Evolutionary conservation across 1,139 yeast genomes (phyloP), one percentile per base, ranked within the genome.

Genomic region (Suhomyces bribrorum): DNA sequence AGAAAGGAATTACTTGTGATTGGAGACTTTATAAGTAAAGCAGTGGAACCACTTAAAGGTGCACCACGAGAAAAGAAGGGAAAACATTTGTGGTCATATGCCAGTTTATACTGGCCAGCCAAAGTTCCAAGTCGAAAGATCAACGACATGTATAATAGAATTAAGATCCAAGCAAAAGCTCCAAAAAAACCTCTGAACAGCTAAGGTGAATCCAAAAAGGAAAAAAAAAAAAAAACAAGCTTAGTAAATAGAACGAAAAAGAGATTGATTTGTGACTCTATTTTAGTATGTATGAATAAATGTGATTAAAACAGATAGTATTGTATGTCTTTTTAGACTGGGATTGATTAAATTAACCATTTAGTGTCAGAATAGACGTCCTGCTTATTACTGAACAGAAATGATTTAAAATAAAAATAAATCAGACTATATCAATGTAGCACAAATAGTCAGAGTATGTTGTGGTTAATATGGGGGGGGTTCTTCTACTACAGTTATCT

Each of bases 61-160:
- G 34, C 38, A 16, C 41, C 43, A 20, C 58, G 54, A 13, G 64
- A 62, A 14, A 58, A 62, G 34, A 67, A 61, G 23, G 75, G 70
- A 50, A 82, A 78, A 57, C 96, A 90, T 53, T 67, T 92, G 43
- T 92, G 99, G 98, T 78, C 87, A 16, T 87, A 85, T 61, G 95
- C 97, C 7, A 77, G 94, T 26, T 77, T 80, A 44, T 92, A 85
- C 60, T 92, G 98, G 98, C 98, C 98, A 1, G 87, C 83, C 2
- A 80, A 81, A 47, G 97, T 85, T n/a, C 81, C 87, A 29, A 85
- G 95, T 43, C 69, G 75, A 32, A 86, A 86, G 64, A 81, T 92
- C 51, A 78, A 79, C 61, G 85, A 81, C 36, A 92, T 92, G 96
- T 92, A 90, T 62, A 76, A 76, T 54, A 83, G 86, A 62, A 64